phyloP scores from a whole-genome alignment of 2,329 filamentous ascomycete species.

The Colletotrichum neosansevieriae region DNA sequence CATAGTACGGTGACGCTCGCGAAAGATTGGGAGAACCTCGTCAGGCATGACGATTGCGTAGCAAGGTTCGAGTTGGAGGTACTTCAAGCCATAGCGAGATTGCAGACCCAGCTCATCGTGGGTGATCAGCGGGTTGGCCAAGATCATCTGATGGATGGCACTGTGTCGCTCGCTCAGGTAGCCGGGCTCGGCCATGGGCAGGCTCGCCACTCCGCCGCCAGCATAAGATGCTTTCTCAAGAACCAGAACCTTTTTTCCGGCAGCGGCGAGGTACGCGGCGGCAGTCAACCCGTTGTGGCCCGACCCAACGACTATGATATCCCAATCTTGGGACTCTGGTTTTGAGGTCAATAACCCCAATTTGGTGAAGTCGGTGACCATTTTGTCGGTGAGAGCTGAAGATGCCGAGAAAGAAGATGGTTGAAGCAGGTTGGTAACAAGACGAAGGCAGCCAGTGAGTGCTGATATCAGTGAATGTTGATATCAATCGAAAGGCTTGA shows the following conservation, averaged over 20 bases:
- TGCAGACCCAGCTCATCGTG: constrained; percentile 7
- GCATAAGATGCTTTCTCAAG: constrained; percentile 18
- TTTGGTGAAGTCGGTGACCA: not conserved
- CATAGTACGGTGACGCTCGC: not conserved
- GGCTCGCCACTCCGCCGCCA: constrained; percentile 26
- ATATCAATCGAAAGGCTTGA: too few relatives aligned
- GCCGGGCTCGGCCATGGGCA: constrained; percentile 6
- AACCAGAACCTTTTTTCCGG: constrained; percentile 28
- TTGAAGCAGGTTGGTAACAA: too few relatives aligned
- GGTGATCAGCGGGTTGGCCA: constrained; percentile 12
- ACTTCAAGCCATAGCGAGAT: constrained; percentile 5
- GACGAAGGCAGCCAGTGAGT: too few relatives aligned
- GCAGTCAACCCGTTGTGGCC: constrained; percentile 37
- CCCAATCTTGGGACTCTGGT: not conserved
- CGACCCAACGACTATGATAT: constrained; percentile 34
- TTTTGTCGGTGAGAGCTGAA: not conserved
- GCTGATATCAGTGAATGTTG: too few relatives aligned
- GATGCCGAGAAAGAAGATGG: rapidly evolving
- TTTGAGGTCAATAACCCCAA: not conserved
- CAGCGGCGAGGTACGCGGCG: constrained; percentile 34
- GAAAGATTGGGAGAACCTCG: not conserved
- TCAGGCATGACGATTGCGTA: constrained; percentile 15
- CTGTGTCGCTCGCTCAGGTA: constrained; percentile 18
- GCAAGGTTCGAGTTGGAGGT: constrained; percentile 7
- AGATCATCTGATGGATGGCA: constrained; percentile 18